These are phyloP conservation scores for Fusarium longipes DNA, from an alignment of 2,329 filamentous ascomycete species.

Conservation along the genomic window DNA sequence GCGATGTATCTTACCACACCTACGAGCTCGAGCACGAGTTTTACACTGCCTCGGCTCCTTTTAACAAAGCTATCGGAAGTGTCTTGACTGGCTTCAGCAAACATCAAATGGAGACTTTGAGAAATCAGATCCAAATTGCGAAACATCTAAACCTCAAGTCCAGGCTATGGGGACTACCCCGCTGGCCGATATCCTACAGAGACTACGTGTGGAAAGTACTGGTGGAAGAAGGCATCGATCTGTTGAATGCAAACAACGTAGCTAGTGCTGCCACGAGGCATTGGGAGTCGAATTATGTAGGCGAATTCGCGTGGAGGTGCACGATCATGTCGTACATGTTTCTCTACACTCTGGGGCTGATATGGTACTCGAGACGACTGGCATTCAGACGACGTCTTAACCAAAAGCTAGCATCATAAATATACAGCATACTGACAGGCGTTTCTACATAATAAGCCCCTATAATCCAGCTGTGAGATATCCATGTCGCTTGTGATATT, in stretches of 20 bases:
- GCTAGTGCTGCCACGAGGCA: not conserved
- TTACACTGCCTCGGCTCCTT: not conserved
- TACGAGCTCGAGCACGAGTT: not conserved
- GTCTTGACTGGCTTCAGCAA: not conserved
- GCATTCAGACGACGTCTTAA: not conserved
- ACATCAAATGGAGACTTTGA: not conserved
- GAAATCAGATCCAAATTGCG: not conserved
- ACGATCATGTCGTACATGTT: not conserved
- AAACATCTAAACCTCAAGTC: not conserved
- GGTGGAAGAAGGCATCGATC: not conserved
- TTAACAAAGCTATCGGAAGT: not conserved
- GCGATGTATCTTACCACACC: not conserved
- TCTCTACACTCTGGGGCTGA: not conserved
- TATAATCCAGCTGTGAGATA: too few relatives aligned
- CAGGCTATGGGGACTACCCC: not conserved
- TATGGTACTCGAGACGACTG: not conserved
- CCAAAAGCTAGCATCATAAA: too few relatives aligned
- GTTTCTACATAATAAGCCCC: too few relatives aligned
- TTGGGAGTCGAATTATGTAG: not conserved
- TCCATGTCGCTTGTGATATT: too few relatives aligned
- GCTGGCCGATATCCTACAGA: not conserved
- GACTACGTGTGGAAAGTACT: not conserved
- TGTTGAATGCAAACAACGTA: not conserved
- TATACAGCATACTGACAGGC: too few relatives aligned
- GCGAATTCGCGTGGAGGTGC: not conserved